Percentiles rank a stretch among this genome's conserved stretches.
Conservation (phyloP, 2,329 filamentous ascomycete species). For the Neofusicoccum laricinum region DNA sequence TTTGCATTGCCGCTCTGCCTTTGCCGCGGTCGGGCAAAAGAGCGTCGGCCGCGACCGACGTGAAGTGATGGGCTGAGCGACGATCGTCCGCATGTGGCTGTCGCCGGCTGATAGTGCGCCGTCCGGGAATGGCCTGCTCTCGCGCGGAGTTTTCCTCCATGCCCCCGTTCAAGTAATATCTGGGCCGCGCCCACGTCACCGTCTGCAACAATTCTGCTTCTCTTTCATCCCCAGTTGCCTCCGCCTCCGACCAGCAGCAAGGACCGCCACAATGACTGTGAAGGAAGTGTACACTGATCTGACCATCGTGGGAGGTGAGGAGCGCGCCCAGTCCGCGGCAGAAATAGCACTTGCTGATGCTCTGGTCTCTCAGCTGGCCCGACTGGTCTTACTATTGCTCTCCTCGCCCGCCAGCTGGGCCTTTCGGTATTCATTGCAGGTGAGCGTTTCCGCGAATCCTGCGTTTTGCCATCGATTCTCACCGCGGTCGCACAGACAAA, state of each 20-base stretch:
- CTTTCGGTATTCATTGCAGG: conserved; percentile 40
- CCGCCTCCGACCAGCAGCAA: neutral
- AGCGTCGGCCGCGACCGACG: neutral
- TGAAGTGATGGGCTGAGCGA: neutral
- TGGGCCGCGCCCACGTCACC: neutral
- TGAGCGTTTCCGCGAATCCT: neutral
- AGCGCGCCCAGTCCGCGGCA: neutral
- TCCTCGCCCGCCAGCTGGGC: conserved; percentile 43
- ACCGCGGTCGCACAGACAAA: neutral
- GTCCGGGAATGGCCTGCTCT: neutral
- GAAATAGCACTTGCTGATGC: neutral
- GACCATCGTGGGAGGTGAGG: conserved; percentile 21
- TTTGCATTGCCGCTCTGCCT: too few relatives aligned
- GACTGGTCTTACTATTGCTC: conserved; percentile 46
- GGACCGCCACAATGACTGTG: neutral
- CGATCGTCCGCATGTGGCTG: neutral
- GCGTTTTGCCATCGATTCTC: neutral
- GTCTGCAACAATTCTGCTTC: neutral
- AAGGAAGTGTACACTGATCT: conserved; percentile 10
- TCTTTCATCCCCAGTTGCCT: neutral
- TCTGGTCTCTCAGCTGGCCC: conserved; percentile 38
- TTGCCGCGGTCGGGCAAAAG: too few relatives aligned
- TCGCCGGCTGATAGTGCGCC: neutral
- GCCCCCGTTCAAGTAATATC: neutral
- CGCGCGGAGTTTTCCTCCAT: neutral